These are phyloP conservation scores for Sphaerulina populicola DNA, from an alignment of 2,329 filamentous ascomycete genomes.

Conservation along the genomic window DNA sequence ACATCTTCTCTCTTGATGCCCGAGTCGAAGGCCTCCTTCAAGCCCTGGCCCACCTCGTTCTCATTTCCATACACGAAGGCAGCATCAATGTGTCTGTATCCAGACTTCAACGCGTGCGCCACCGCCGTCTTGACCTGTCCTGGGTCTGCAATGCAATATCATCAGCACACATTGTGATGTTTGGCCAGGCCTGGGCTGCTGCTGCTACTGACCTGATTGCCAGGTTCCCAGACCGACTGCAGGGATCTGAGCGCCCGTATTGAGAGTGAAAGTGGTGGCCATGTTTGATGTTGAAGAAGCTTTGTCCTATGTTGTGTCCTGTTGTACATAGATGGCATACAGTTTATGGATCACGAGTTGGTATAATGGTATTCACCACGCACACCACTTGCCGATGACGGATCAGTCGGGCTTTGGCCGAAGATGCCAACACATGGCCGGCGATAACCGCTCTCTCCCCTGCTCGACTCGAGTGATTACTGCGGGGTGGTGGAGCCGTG, in stretches of 20 bases:
- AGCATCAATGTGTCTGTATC: conserved; percentile 55
- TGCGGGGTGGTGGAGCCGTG: background rate
- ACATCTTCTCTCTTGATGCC: conserved; percentile 68
- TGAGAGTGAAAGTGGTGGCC: conserved; percentile 31
- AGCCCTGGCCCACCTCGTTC: conserved; percentile 68
- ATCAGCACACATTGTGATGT: background rate
- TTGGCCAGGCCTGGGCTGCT: background rate
- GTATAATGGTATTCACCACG: background rate
- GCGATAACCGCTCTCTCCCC: too few relatives aligned
- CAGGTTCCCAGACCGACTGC: conserved; percentile 35
- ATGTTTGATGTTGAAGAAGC: conserved; percentile 6
- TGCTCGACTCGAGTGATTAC: too few relatives aligned
- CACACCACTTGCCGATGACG: background rate
- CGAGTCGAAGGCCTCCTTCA: conserved; percentile 60
- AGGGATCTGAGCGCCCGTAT: conserved; percentile 35
- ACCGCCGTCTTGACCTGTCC: conserved; percentile 44
- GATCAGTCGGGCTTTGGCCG: background rate
- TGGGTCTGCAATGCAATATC: conserved; percentile 20
- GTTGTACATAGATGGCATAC: too few relatives aligned
- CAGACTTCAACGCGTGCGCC: conserved; percentile 41
- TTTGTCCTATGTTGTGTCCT: too few relatives aligned
- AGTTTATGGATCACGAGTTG: too few relatives aligned
- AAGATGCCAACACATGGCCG: background rate
- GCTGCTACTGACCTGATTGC: conserved; percentile 24
- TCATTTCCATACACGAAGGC: conserved; percentile 74